Conservation (phyloP, 2,329 filamentous ascomycete genomes). For the Lizonia empirigonia region DNA sequence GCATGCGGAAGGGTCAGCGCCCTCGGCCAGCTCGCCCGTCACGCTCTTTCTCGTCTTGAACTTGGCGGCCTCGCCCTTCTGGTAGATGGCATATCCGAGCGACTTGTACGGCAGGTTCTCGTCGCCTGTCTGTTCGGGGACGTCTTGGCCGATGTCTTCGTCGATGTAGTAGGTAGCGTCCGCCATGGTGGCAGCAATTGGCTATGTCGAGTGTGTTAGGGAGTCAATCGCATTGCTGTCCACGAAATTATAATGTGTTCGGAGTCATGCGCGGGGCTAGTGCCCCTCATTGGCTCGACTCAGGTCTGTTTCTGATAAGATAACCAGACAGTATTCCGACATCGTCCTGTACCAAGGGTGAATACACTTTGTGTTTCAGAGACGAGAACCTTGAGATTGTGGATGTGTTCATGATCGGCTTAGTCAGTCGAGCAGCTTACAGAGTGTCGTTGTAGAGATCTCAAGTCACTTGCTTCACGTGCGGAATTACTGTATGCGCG, state of each 20-base stretch:
- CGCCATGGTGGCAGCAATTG: constrained; percentile 46
- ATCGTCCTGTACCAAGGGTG: not conserved
- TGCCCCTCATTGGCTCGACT: constrained; percentile 32
- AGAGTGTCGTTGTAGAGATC: constrained; percentile 5
- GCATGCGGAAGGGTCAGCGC: constrained; percentile 65
- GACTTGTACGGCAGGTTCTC: constrained; percentile 81
- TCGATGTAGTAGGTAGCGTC: constrained; percentile 72
- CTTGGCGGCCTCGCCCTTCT: constrained; percentile 65
- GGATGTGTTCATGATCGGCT: not conserved
- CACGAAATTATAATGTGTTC: constrained; percentile 36
- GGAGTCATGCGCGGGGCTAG: constrained; percentile 32
- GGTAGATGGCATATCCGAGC: constrained; percentile 76
- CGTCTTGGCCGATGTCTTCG: constrained; percentile 77
- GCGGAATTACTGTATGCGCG: constrained; percentile 15
- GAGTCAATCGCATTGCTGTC: constrained; percentile 24
- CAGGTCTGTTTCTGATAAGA: constrained; percentile 30
- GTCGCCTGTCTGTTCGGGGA: constrained; percentile 67
- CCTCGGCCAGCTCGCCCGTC: constrained; percentile 45
- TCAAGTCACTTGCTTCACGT: constrained; percentile 3
- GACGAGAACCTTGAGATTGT: not conserved
- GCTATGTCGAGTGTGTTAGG: constrained; percentile 19
- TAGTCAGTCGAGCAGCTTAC: not conserved
- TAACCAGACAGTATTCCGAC: constrained; percentile 3
- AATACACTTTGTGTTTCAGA: not conserved
- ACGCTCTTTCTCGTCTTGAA: constrained; percentile 69